Base-by-base conservation (phyloP, 2,329 filamentous ascomycete genomes). In the Emergomyces orientalis region DNA sequence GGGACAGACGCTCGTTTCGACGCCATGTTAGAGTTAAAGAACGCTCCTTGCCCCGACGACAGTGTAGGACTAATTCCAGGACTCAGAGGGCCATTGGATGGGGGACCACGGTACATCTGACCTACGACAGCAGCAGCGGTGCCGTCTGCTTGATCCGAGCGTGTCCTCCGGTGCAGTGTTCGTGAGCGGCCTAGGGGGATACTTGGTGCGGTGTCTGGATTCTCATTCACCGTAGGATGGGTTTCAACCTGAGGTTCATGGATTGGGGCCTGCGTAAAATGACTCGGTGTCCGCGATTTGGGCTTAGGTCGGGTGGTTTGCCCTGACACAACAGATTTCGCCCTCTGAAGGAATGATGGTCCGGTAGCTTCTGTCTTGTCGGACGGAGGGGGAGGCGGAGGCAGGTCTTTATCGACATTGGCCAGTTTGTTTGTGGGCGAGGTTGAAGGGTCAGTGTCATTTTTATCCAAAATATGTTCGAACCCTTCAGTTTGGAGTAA, bases 401-500 rank as follows among this genome's bases (percentile, higher is more conserved):
- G 90, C 22, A 95, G 84, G n/a, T 94, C 91, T 75, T 96, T 96
- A 75, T 94, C 88, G 43, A 61, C 60, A 47, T 64, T 62, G n/a
- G 58, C 58, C 62, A 74, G 69, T 34, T 63, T 69, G 47, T 64
- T 61, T 27, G 68, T 61, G 34, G 51, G 62, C 63, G 63, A 73
- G 43, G 69, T 62, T 3, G 72, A 65, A 17, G 74, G 71, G 32
- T 80, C 78, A 32, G 79, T 77, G 69, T 86, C 85, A 9, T 88
- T 89, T 74, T 90, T 89, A 73, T 96, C 91, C 49, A 97, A 82
- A 65, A 97, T 96, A 65, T 90, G 87, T 77, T 99, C 93, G 69
- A 96, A 97, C 68, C 96, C 92, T 71, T 96, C 89, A 76, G 97
- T 90, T 73, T 96, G 89, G 65, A 99, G 83, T 54, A 99, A 85